phyloP scores from a whole-genome alignment of 202 grass and related monocot species.

The Saccharum hybrid region DNA sequence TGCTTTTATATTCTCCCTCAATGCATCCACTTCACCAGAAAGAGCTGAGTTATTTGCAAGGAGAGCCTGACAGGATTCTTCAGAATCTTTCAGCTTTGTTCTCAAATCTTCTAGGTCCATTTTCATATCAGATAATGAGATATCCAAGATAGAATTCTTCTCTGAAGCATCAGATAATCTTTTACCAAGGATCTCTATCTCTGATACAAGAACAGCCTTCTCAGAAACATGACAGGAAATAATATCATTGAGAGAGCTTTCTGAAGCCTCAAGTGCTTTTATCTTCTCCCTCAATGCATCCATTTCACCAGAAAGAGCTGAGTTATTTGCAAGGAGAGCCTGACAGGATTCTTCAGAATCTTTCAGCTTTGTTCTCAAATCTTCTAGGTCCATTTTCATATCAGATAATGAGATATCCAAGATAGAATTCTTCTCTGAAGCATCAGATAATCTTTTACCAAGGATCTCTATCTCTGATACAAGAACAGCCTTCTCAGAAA shows the following conservation, averaged over 20 bases:
- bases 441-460: conserved; percentile 53
- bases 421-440: conserved; percentile 71
- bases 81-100: conserved; percentile 71
- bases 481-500: conserved; percentile 72
- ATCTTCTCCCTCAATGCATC: conserved; percentile 64
- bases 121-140: conserved; percentile 66
- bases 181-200: conserved; percentile 64
- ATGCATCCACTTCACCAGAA: conserved; percentile 39
- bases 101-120: conserved; percentile 57
- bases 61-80: conserved; percentile 67
- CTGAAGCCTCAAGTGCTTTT: conserved; percentile 58
- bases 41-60: conserved; percentile 27
- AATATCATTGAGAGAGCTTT: conserved; percentile 58
- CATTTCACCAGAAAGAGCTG: conserved; percentile 61
- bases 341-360: conserved; percentile 66
- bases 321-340: conserved; percentile 62
- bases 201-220: conserved; percentile 63
- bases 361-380: conserved; percentile 68
- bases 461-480: conserved; percentile 66
- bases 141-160: conserved; percentile 73
- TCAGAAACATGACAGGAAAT: conserved; percentile 62
- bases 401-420: conserved; percentile 73
- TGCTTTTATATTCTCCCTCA: conserved; percentile 69
- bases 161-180: conserved; percentile 61
- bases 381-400: conserved; percentile 63